Conservation (phyloP, 345 rosid genomes). For the Firmiana major region DNA sequence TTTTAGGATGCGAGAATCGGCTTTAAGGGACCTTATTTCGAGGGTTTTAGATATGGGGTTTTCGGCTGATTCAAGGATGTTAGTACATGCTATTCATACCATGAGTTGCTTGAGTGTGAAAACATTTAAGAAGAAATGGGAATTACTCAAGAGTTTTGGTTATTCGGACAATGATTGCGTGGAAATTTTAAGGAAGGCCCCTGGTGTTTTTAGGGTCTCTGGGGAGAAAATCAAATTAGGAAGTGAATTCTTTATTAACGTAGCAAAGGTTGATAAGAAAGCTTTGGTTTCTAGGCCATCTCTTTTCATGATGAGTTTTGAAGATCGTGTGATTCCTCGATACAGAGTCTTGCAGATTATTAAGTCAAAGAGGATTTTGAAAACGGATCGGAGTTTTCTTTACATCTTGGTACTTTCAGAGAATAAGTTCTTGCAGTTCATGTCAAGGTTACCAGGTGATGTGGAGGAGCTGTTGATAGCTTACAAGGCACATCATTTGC, state of each 20-base stretch:
- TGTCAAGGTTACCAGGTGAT: constrained; percentile 24
- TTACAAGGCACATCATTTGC: constrained; percentile 22
- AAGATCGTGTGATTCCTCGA: constrained; percentile 34
- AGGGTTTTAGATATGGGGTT: constrained; percentile 32
- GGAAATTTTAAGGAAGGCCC: constrained; percentile 30
- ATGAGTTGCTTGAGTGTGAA: constrained; percentile 24
- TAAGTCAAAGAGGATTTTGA: constrained; percentile 24
- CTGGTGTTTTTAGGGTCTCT: constrained; percentile 20
- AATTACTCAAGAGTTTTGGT: constrained; percentile 24
- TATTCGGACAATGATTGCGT: constrained; percentile 23
- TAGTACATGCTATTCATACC: constrained; percentile 28
- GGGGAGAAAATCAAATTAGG: constrained; percentile 30
- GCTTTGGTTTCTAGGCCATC: constrained; percentile 19
- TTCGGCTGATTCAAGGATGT: constrained; percentile 34
- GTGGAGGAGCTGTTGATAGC: constrained; percentile 29
- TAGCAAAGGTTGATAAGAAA: constrained; percentile 19
- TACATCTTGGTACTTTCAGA: constrained; percentile 5
- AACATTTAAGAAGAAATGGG: constrained; percentile 20
- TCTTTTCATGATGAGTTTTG: constrained; percentile 25
- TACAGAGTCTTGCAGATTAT: constrained; percentile 28
- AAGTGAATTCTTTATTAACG: constrained; percentile 26
- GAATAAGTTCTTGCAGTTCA: constrained; percentile 25
- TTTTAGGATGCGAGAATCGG: constrained; percentile 15
- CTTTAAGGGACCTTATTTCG: constrained; percentile 18
- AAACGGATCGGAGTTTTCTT: constrained; percentile 16